Percentiles rank a stretch among this genome's conserved stretches.
Evolutionary conservation across 2,329 filamentous ascomycete genomes (phyloP).

Genomic region (Cytospora paraplurivora): DNA sequence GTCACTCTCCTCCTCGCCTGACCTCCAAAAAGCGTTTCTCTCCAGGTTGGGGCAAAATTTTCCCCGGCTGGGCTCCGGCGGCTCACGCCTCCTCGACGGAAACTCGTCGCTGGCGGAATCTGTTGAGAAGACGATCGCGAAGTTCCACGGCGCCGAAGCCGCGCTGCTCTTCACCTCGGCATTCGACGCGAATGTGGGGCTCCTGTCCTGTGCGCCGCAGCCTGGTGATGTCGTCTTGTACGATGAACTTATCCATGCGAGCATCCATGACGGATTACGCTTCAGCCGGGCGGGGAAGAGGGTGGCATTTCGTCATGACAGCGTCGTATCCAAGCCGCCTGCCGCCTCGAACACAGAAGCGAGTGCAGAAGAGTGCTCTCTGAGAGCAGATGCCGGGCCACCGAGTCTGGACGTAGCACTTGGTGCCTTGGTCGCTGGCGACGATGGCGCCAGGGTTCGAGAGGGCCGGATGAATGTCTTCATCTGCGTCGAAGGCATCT

Average conservation of each 20-base stretch:
- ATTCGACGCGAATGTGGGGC: slow-evolving; percentile 66
- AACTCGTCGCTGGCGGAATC: slow-evolving; percentile 48
- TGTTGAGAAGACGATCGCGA: slow-evolving; percentile 50
- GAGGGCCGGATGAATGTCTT: slow-evolving; percentile 58
- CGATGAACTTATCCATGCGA: slow-evolving; percentile 77
- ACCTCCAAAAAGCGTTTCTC: slow-evolving; percentile 66
- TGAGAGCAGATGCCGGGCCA: not conserved
- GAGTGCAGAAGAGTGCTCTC: not conserved
- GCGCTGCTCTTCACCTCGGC: slow-evolving; percentile 61
- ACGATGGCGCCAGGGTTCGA: slow-evolving; percentile 38
- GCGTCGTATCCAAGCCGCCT: slow-evolving; percentile 35
- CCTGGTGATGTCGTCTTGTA: slow-evolving; percentile 66
- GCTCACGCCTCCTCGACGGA: slow-evolving; percentile 56
- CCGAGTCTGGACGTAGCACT: slow-evolving; percentile 36
- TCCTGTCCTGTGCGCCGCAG: slow-evolving; percentile 63
- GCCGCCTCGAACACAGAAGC: not conserved
- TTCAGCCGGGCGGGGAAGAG: slow-evolving; percentile 56
- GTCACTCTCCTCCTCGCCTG: slow-evolving; percentile 61
- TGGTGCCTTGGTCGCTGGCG: slow-evolving; percentile 37
- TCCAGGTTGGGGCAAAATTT: slow-evolving; percentile 35
- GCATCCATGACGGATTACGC: slow-evolving; percentile 76
- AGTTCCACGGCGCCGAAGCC: slow-evolving; percentile 49
- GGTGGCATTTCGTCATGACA: slow-evolving; percentile 61
- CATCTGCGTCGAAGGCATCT: slow-evolving; percentile 69
- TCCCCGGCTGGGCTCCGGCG: slow-evolving; percentile 49